Base-by-base conservation (phyloP, 352 stramenopile species). In the Phytopythium sindhum region DNA sequence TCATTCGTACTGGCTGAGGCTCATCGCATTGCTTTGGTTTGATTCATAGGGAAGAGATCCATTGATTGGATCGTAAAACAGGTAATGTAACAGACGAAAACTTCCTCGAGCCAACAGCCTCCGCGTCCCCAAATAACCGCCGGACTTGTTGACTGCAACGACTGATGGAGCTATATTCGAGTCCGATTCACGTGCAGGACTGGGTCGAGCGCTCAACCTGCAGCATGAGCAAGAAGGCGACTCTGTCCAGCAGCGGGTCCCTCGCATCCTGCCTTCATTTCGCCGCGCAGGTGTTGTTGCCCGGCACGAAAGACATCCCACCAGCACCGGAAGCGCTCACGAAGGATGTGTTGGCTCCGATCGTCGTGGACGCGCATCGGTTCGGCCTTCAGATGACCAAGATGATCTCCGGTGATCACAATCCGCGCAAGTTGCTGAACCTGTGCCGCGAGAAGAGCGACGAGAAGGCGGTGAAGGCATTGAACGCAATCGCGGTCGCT, bases 291-390 rank as follows among this genome's bases (percentile, higher is more conserved):
- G 57, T 88, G 19, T 65, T 89, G 0, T 58, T 41, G 2, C 60
- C 71, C 1, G 55, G 61, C 8, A 41, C 57, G 7, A 67, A 51
- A 1, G 14, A 39, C 56, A 12, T 21, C 14, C 39, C 57, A 0
- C 59, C 69, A 2, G 48, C 28, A 14, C 63, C 60, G 37, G 63
- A 77, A 21, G 56, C 85, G 0, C 86, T 78, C 55, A 84, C 77
- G 15, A 89, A 91, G 62, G 29, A 68, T 2, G 61, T 68, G 1
- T 60, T 91, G 21, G 70, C 71, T 0, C 57, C 80, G 3, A 84
- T 89, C 39, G 80, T 91, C 8, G 57, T 89, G 3, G 78, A 83
- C 41, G 77, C 80, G 0, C 80, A 91, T 45, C 73, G 75, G 1
- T 73, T 74, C n/a, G 77, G 77, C 11, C 78, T 86, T 33, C 73